Base-by-base conservation (phyloP, 1,284 basidiomycete species). In the Cerioporus squamosus region DNA sequence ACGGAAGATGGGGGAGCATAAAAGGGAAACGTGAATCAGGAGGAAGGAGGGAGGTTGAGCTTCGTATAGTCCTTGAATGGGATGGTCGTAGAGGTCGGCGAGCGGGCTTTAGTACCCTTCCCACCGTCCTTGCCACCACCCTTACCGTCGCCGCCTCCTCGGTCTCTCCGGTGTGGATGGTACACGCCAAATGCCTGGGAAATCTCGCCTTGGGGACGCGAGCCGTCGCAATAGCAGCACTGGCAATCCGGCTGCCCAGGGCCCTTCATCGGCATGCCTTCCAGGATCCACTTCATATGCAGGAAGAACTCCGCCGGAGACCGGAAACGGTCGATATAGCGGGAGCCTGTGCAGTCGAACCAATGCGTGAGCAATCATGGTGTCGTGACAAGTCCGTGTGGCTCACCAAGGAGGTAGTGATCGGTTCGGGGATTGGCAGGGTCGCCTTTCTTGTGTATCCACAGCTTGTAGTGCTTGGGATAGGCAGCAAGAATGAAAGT, bases 291-390 rank as follows among this genome's bases (percentile, higher is more conserved):
- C 44, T 63, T 61, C 14, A 66, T 56, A 42, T 73, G 72, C 3
- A 66, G 47, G 22, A 60, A 65, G 57, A 73, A 73, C 55, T 73
- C 72, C 36, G 55, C 56, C 3, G 72, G 70, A 3, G 71, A 72
- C 15, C 72, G 64, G 51, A 72, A 73, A 8, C 50, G 42, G 12
- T 43, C 23, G 0, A 68, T 65, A 31, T 50, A 48, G 9, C 50
- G 61, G 29, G 64, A 70, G 18, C 67, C 71, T 72, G 36, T 22
- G 31, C 17, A 36, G 31, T 36, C 18, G 23, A 23, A 29, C 1
- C 2, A 5, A 53, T 29, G 26, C n/a, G 46, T 24, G 22, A 10
- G 22, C 3, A n/a, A 23, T 14, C 12, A 29, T 9, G 23, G 12
- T 36, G 33, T 36, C 14, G 33, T 10, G 8, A 12, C 33, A 36